Evolutionary conservation across 2,329 filamentous ascomycete species (phyloP).

Genomic region (Curvularia verruculosa): DNA sequence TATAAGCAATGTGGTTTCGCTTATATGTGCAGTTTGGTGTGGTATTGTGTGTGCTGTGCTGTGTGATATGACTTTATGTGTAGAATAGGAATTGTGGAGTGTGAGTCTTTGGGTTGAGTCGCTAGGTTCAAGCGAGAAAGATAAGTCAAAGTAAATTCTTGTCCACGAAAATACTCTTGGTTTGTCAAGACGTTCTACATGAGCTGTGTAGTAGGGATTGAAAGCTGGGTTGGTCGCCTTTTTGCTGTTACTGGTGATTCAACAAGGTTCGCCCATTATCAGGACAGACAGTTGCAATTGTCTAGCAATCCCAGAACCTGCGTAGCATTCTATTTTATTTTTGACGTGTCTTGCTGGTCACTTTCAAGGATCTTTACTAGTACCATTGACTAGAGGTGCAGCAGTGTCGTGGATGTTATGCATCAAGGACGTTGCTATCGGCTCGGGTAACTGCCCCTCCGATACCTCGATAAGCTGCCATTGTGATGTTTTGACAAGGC

Average conservation of each 20-base stretch:
- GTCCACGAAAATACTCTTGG: background rate
- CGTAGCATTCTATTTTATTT: background rate
- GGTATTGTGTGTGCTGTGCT: background rate
- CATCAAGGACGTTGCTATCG: background rate
- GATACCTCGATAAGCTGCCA: background rate
- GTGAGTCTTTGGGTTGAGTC: background rate
- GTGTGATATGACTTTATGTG: background rate
- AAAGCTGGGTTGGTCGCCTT: background rate
- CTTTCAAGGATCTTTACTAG: too few species aligned
- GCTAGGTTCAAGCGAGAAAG: background rate
- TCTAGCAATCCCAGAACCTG: background rate
- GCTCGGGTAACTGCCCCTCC: background rate
- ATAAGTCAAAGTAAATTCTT: background rate
- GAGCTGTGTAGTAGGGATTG: background rate
- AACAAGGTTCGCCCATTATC: background rate
- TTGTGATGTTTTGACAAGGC: background rate
- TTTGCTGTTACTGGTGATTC: background rate
- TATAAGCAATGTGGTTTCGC: conserved; percentile 8
- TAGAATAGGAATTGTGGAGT: background rate
- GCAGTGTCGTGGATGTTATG: background rate
- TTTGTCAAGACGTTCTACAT: background rate
- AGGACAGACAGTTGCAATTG: background rate
- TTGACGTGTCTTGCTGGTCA: background rate
- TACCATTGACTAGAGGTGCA: background rate
- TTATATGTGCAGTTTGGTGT: background rate